Evolutionary conservation across 139 green algal genomes (phyloP), one percentile per base, ranked within the genome.

Genomic region (Deuterostichococcus epilithicus): DNA sequence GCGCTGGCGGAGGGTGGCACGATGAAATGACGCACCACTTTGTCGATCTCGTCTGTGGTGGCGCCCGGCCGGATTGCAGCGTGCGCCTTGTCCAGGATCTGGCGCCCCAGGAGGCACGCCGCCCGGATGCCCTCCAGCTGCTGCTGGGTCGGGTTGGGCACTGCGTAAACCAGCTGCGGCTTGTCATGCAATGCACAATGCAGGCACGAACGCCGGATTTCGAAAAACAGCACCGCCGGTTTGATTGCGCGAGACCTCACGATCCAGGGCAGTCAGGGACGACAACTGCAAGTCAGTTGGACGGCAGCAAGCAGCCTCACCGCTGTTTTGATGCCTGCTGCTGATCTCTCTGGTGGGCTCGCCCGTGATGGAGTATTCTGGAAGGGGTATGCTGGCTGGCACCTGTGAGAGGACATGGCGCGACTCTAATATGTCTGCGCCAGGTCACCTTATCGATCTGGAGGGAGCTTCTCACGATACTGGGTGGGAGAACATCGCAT

Each of bases 41-140:
- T 79, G 79, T 99, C 96, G 59, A 99, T 94, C 80, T 98, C 92
- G 71, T 99, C 96, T 1, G 96, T 98, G 25, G 90, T 97, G 0
- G 97, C 83, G 18, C 91, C 94, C 5, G 92, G 92, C 28, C 75
- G 33, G 18, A 97, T 76, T 3, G 86, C 89, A 3, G 84, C 84
- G 68, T 91, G 83, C 10, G 92, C 95, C 20, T 79, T 77, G 84
- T 98, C 95, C 42, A 98, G 84, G 2, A 95, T 87, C 65, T 90
- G 76, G n/a, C 91, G 68, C 18, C 72, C 92, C 23, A 94, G 72
- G 42, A 58, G 80, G 84, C 95, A 97, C 2, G 89, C 92, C 20
- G 72, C 72, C 0, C 92, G 83, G 45, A 98, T 94, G 52, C 87
- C 89, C 1, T 80, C 87, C 10, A 96, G 83, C 70, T 97, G 81